Evolutionary conservation across 169 alveolate genomes (phyloP).

Genomic region (Fabrea salina): DNA sequence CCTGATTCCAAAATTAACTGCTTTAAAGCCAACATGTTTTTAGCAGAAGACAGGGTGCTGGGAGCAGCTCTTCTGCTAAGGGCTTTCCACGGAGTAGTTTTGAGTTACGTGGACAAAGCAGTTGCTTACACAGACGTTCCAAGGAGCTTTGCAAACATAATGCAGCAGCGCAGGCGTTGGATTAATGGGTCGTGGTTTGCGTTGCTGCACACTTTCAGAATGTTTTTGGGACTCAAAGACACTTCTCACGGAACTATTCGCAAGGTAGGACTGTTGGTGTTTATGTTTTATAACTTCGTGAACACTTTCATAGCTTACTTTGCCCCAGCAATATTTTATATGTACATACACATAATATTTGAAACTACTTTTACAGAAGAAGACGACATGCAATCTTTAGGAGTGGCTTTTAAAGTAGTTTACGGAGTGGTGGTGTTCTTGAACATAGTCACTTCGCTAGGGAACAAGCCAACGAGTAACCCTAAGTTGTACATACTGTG

Average conservation of each 20-base stretch:
- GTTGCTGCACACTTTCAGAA: background rate
- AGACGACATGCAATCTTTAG: background rate
- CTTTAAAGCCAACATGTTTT: constrained; percentile 23
- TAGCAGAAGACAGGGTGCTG: constrained; percentile 34
- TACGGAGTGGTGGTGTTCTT: background rate
- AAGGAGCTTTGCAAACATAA: background rate
- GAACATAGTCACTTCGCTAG: constrained; percentile 6
- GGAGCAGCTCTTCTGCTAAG: constrained; percentile 1
- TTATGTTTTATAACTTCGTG: background rate
- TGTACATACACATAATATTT: background rate
- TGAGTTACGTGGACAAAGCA: constrained; percentile 1
- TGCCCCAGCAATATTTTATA: background rate
- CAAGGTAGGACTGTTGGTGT: background rate
- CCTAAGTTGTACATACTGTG: background rate
- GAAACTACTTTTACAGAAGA: background rate
- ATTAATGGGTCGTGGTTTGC: constrained; percentile 43
- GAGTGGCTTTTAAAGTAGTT: background rate
- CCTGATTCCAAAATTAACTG: background rate
- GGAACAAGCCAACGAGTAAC: background rate
- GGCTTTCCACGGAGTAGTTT: background rate
- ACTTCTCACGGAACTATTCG: background rate
- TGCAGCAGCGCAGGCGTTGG: constrained; percentile 26
- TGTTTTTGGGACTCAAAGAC: background rate
- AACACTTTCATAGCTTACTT: background rate
- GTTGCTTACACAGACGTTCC: constrained; percentile 32